Evolutionary conservation across 1,139 yeast genomes (phyloP).

Genomic region (Debaryomycetaceae sp.): DNA sequence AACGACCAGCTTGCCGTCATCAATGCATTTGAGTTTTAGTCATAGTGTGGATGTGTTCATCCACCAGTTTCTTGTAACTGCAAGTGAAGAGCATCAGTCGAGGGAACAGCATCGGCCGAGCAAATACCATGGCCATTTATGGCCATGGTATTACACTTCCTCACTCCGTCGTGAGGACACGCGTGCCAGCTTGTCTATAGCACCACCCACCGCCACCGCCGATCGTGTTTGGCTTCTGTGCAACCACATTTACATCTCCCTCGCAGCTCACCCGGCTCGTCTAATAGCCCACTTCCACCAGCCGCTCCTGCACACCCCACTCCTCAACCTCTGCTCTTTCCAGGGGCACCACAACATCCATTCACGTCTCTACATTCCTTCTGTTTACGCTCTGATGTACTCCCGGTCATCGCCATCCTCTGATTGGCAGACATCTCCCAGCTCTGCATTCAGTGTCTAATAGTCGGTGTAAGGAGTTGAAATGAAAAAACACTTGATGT

Average conservation of each 20-base stretch:
- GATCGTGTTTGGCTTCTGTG: too few relatives aligned
- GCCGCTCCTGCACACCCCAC: neutral
- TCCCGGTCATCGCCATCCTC: neutral
- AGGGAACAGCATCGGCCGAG: too few relatives aligned
- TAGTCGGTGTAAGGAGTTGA: constrained; percentile 1
- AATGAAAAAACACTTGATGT: neutral
- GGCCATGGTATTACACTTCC: too few relatives aligned
- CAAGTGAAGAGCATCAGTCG: too few relatives aligned
- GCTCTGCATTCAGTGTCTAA: neutral
- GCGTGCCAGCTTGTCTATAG: too few relatives aligned
- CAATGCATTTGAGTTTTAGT: constrained; percentile 43
- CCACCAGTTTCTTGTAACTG: too few relatives aligned
- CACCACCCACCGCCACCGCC: too few relatives aligned
- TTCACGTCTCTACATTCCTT: neutral
- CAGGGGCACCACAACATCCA: neutral
- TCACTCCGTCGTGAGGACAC: too few relatives aligned
- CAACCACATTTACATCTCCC: too few relatives aligned
- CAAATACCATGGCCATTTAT: too few relatives aligned
- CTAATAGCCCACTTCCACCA: neutral
- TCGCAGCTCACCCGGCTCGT: neutral
- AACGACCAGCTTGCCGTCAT: constrained; percentile 58
- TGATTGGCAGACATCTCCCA: neutral
- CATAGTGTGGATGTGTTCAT: too few relatives aligned
- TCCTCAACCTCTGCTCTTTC: neutral
- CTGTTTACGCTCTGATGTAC: neutral